Conservation (phyloP, 1,139 yeast genomes). For the Zygotorulaspora mrakii region DNA sequence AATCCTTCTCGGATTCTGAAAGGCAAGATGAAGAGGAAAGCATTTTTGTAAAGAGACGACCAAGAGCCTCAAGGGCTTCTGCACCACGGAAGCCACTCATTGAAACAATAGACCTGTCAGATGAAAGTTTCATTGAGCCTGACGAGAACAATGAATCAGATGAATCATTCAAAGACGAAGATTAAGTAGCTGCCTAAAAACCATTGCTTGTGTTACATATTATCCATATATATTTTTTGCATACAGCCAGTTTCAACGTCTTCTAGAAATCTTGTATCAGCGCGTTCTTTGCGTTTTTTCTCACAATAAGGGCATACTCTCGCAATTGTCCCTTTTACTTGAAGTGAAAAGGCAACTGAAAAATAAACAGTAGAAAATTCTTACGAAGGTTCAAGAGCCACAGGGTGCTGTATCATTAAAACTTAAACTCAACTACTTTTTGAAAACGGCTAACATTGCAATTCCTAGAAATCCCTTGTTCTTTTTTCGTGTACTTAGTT, state of each 20-base stretch:
- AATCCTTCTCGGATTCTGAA: conserved; percentile 9
- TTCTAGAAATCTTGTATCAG: neutral
- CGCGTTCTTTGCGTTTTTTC: conserved; percentile 1
- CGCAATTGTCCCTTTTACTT: conserved; percentile 2
- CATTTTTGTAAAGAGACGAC: conserved; percentile 22
- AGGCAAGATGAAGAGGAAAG: conserved; percentile 24
- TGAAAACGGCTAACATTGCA: too few relatives aligned
- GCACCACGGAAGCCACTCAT: conserved; percentile 25
- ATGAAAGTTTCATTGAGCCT: conserved; percentile 32
- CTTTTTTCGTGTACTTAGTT: neutral
- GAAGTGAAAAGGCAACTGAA: conserved; percentile 3
- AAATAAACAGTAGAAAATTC: too few relatives aligned
- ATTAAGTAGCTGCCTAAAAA: conserved; percentile 4
- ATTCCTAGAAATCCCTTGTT: neutral
- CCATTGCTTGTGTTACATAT: neutral
- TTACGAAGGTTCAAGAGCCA: too few relatives aligned
- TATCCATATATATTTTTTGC: too few relatives aligned
- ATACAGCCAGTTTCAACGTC: neutral
- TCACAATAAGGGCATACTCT: conserved; percentile 1
- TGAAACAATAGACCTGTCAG: conserved; percentile 29
- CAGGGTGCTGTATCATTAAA: too few relatives aligned
- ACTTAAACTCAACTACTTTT: too few relatives aligned
- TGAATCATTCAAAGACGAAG: conserved; percentile 28
- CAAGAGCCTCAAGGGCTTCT: conserved; percentile 31
- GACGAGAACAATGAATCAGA: conserved; percentile 27